Evolutionary conservation across 306 rosid genomes (phyloP), one percentile per base, ranked within the genome.

Genomic region (Quercus cerris): DNA sequence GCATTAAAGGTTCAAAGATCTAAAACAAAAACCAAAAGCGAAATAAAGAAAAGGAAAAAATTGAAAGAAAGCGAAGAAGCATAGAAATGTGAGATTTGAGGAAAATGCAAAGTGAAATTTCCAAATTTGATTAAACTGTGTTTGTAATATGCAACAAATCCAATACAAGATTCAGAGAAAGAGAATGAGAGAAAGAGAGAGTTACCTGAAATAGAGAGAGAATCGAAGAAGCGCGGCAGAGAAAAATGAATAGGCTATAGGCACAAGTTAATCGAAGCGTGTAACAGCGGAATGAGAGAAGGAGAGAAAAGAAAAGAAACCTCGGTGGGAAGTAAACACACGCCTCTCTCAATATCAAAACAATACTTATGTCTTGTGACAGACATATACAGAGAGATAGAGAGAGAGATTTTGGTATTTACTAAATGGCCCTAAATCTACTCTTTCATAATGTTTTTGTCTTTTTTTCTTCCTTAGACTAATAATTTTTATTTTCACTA

Each of bases 251-350:
- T 49, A 49, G 54, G 54, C 72, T 3, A 33, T 10, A 33, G 7
- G 28, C 27, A 38, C 52, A 68, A 35, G 72, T 6, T 68, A 23
- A 35, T 19, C 25, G 52, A 38, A 35, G 52, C 27, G 72, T 68
- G 70, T 57, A 38, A 38, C 76, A 10, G 71, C 76, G 3, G 11
- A 38, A 41, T 41, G 46, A 41, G 46, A 41, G 46, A 8, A 7
- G 3, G 46, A 41, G 46, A 41, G 12, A 8, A 41, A 8, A 41
- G 11, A 41, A 64, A 61, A 64, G 61, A 78, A 78, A 70, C 76
- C 81, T 78, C 15, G 74, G 74, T 33, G 5, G 74, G 35, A 77
- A 77, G 75, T 22, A 14, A 54, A 56, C 49, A 11, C 74, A 41
- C 46, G 46, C 46, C 46, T 8, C 46, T 41, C 46, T 8, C 46